Base-by-base conservation (phyloP, 495 filamentous ascomycete species). In the Sphaerosporella brunnea region DNA sequence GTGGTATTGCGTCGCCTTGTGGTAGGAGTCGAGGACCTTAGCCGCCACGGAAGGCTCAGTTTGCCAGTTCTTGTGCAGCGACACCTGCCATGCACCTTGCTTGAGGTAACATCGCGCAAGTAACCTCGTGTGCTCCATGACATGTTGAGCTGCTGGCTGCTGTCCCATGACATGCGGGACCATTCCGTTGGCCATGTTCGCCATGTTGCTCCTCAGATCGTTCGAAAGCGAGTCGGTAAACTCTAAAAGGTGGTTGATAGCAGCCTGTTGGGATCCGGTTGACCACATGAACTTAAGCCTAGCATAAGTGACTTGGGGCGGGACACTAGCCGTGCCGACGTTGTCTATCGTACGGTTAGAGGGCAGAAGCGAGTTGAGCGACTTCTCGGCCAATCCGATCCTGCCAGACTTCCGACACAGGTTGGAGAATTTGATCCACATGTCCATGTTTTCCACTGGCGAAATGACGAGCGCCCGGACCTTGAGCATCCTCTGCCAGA, bases 381-480 rank as follows among this genome's bases (percentile, higher is more conserved):
- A 84, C 62, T 93, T 88, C 66, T 96, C 90, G 2, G 88, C 92
- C n/a, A 99, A 73, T 11, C 88, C 90, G 68, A 84, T 87, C 8
- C 90, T 79, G 43, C 84, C 81, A 24, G 85, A 93, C 60, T 96
- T 99, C 55, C 90, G 80, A 63, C 90, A 99, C 5, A 99, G 73
- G 54, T 95, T 96, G 50, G 92, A 83, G 56, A 94, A 96, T 59
- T 99, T 99, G 67, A 96, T 95, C 72, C 82, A 93, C 85, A 96
- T 96, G 56, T 90, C 81, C 70, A 92, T 82, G 53, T 96, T 93
- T 60, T 99, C 87, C 23, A 73, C 76, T 2, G 90, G 86, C 9
- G 73, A 73, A 42, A 94, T 87, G 40, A 99, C 90, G 37, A 99
- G 73, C 13, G 82, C 82, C 50, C 92, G 74, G 30, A 96, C 82